phyloP scores from a whole-genome alignment of 305 asterid species.

The Rubia tinctorum region DNA sequence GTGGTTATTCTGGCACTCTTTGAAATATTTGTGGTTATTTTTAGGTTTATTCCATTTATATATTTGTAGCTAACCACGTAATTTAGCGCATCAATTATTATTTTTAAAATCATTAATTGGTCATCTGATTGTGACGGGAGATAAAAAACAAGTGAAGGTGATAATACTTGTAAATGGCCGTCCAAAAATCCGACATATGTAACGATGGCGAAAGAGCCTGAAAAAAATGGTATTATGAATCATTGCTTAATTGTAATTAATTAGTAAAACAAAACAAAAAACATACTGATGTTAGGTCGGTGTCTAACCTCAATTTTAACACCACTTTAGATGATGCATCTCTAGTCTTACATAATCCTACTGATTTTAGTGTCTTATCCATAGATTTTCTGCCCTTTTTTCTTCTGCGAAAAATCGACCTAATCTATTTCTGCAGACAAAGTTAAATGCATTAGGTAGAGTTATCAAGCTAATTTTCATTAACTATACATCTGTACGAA shows the following conservation, averaged over 20 bases:
- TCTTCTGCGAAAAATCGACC: constrained; percentile 2
- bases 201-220: constrained; percentile 6
- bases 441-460: constrained; percentile 3
- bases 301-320: constrained; percentile 32
- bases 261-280: constrained; percentile 12
- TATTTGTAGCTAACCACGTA: neutral
- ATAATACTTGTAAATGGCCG: constrained; percentile 27
- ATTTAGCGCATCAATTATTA: neutral
- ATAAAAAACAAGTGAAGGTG: constrained; percentile 12
- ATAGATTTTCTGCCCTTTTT: neutral
- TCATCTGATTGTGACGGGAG: constrained; percentile 8
- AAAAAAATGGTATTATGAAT: constrained; percentile 22
- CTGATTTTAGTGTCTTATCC: constrained; percentile 1
- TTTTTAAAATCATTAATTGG: too few relatives aligned
- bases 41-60: too few relatives aligned
- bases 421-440: neutral
- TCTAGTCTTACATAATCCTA: neutral
- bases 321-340: constrained; percentile 15
- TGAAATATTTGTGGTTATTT: too few relatives aligned
- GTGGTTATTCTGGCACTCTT: too few relatives aligned
- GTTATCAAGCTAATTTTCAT: constrained; percentile 6
- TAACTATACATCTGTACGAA: neutral
- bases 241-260: constrained; percentile 10
- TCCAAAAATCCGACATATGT: constrained; percentile 34
- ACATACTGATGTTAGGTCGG: constrained; percentile 49